Base-by-base conservation (phyloP, 1,284 basidiomycete genomes). In the Retiboletus flavoniger region DNA sequence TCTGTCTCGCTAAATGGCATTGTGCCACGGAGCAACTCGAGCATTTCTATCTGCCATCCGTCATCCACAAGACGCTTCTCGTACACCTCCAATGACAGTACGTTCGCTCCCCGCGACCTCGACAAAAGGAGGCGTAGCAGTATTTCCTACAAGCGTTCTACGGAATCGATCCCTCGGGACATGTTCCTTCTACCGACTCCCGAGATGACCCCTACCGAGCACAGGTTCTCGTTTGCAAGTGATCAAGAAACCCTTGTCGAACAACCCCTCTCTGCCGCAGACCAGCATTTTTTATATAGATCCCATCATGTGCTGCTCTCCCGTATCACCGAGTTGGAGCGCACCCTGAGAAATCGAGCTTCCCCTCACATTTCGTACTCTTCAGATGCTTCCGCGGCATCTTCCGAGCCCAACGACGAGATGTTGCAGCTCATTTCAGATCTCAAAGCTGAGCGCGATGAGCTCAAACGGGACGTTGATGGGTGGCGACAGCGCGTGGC, bases 261-360 rank as follows among this genome's bases (percentile, higher is more conserved):
- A 11, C 79, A 83, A 47, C 81, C 85, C 43, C 80, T 88, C 40
- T 74, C 77, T 19, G 66, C 75, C 47, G 85, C 79, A 65, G 89
- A 91, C 71, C 87, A 90, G 63, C 83, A 89, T 76, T 91, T 91
- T 82, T 78, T 90, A 68, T 83, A 85, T 71, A 86, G 88, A 66
- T 87, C 85, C 55, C 89, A 92, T 74, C 83, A 87, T 58, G 80
- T 89, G 47, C 83, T 92, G 57, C 78, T 91, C 57, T 80, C 84
- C 61, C 84, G 89, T 57, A 91, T 91, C 70, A 83, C 84, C 51
- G 88, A 90, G 62, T 75, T 92, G 58, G 89, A 92, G 68, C 81
- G 81, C 55, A 82, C 85, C 16, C 73, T 92, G 38, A 79, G 79
- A 44, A 72, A 73, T 59, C 75, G 79, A 48, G 72, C 79, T 39